These are phyloP conservation scores for Phalaenopsis hybrid DNA, from an alignment of 116 monocot species.

Conservation along the genomic window DNA sequence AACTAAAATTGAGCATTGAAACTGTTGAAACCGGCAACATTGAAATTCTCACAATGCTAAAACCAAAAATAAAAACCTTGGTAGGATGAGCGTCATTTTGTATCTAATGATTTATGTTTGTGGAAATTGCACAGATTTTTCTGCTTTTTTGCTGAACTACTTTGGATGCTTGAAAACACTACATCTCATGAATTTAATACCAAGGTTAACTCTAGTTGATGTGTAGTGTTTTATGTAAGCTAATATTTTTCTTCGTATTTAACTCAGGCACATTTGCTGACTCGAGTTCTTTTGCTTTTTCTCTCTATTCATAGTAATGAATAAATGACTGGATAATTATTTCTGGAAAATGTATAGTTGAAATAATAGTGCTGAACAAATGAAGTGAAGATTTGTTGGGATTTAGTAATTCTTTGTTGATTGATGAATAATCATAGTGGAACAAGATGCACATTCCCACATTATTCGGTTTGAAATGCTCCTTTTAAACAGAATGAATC, in stretches of 20 bases:
- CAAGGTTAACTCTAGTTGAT: not conserved
- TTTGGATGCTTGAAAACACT: not conserved
- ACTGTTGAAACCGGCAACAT: too few relatives aligned
- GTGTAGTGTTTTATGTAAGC: not conserved
- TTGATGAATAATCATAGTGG: not conserved
- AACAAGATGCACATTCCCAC: not conserved
- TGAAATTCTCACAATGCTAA: not conserved
- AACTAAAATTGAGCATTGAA: too few relatives aligned
- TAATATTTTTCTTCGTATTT: not conserved
- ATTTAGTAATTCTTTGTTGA: not conserved
- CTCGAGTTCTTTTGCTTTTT: not conserved
- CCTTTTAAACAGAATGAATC: too few relatives aligned
- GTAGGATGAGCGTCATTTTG: not conserved
- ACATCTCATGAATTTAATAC: not conserved
- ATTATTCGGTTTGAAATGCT: too few relatives aligned
- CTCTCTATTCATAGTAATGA: not conserved
- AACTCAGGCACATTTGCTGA: not conserved
- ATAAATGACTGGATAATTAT: not conserved
- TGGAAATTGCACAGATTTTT: not conserved
- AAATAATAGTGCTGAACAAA: not conserved
- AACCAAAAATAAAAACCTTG: not conserved
- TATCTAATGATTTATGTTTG: not conserved
- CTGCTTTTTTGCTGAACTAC: not conserved
- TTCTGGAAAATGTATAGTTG: not conserved
- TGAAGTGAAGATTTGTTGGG: not conserved